These are phyloP conservation scores for Penicillium sclerotigenum DNA, from an alignment of 2,329 filamentous ascomycete genomes.

Conservation along the genomic window DNA sequence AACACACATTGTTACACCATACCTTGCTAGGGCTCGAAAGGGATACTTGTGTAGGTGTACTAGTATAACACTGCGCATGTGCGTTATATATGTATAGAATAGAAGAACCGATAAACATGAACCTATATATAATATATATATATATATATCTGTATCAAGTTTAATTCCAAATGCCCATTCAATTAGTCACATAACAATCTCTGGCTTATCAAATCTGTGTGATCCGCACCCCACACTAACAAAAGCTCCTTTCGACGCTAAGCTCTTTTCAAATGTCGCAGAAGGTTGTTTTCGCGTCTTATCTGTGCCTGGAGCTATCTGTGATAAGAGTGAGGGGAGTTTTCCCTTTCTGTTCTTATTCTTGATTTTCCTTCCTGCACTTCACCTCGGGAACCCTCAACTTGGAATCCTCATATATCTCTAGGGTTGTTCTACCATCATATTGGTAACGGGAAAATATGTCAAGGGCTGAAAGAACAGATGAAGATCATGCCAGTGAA, in stretches of 20 bases:
- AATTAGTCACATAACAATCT: slow-evolving; percentile 1
- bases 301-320: slow-evolving; percentile 6
- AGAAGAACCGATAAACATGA: no score
- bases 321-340: slow-evolving; percentile 7
- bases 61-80: no score
- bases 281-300: slow-evolving; percentile 3
- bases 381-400: not conserved
- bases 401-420: not conserved
- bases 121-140: no score
- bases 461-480: slow-evolving; percentile 5
- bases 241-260: slow-evolving; percentile 6
- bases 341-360: not conserved
- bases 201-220: slow-evolving; percentile 6
- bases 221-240: slow-evolving; percentile 9
- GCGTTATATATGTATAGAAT: no score
- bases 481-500: slow-evolving; percentile 3
- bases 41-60: no score
- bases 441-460: not conserved
- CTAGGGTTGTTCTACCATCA: not conserved
- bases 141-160: no score
- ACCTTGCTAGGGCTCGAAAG: no score
- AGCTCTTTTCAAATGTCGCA: slow-evolving; percentile 3
- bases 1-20: no score
- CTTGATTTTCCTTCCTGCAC: not conserved
- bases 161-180: not conserved